A percentile compares a stretch with the other conserved stretches of the same genome.
Evolutionary conservation across 352 stramenopile genomes (phyloP).

Genomic region (Phytopythium ostracodes): DNA sequence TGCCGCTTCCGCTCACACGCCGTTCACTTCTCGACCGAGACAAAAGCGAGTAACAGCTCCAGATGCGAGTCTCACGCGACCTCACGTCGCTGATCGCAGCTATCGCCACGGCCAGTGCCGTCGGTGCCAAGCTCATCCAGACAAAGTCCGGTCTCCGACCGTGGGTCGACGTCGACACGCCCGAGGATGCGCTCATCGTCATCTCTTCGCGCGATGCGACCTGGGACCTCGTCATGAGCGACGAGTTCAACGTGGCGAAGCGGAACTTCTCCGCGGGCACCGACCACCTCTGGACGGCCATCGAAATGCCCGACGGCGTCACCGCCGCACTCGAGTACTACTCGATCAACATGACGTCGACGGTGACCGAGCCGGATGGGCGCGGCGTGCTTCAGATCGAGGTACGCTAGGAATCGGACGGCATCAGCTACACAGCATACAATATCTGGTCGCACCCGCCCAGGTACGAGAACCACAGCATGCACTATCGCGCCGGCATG

Average conservation of each 20-base stretch:
- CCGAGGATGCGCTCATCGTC: constrained; percentile 17
- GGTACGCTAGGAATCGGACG: constrained; percentile 23
- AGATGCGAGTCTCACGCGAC: neutral
- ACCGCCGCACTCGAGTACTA: constrained; percentile 89
- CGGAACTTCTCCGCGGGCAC: constrained; percentile 38
- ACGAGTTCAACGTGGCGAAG: constrained; percentile 62
- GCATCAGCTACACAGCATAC: constrained; percentile 41
- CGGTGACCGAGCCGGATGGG: constrained; percentile 28
- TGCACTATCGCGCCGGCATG: constrained; percentile 66
- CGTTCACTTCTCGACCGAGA: too few relatives aligned
- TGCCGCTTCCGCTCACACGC: too few relatives aligned
- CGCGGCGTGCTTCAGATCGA: constrained; percentile 34
- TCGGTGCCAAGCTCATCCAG: constrained; percentile 10
- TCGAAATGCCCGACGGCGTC: constrained; percentile 35
- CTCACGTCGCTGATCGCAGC: neutral
- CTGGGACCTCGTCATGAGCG: constrained; percentile 69
- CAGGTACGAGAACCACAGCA: constrained; percentile 27
- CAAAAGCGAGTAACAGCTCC: too few relatives aligned
- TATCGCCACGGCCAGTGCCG: too few relatives aligned
- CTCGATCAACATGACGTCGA: constrained; percentile 69
- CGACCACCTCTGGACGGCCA: constrained; percentile 83
- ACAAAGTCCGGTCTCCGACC: constrained; percentile 29
- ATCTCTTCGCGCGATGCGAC: constrained; percentile 42
- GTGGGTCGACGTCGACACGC: constrained; percentile 40
- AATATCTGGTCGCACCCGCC: constrained; percentile 39